Evolutionary conservation across 441 rosid species (phyloP), one percentile per base, ranked within the genome.

Genomic region (Biscutella auriculata): DNA sequence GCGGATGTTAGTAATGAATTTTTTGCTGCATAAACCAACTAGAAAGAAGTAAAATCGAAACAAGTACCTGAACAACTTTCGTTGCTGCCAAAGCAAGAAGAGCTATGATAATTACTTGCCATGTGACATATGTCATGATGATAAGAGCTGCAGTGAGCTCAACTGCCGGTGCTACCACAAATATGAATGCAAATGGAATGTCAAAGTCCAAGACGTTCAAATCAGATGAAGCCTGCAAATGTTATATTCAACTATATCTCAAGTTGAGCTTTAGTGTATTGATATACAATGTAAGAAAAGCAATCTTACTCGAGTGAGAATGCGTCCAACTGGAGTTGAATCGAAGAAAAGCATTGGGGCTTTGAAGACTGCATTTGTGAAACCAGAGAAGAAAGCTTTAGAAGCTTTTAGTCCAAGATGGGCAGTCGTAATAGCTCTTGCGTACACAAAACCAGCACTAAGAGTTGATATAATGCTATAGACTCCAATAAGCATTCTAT

Each of bases 291-390:
- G 52, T 27, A 57, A 28, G 30, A 0, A 45, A 60, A 53, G 55
- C 5, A 7, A 32, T 72, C 84, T 78, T 82, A 85, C 97, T 41
- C 95, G 79, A 23, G 95, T 87, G 63, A 87, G 72, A 63, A 88
- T 88, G 65, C 93, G 75, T 14, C 96, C 96, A 42, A 91, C 81
- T 1, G 95, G 95, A 45, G 98, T 88, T 28, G 96, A 85, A 60
- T 88, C 95, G 5, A 87, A 91, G 78, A 91, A 88, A 39, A 76
- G 74, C 88, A 85, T 88, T 0, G 98, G 88, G 69, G 96, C 95
- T 73, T 73, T 82, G 17, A 88, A 88, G 19, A 91, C 71, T 17
- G 93, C 73, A 55, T 79, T 68, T 36, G 72, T 91, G 70, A 91
- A 79, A 59, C 86, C 81, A 30, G 82, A 78, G 72, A 83, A 88